phyloP scores from a whole-genome alignment of 257 asterid species.

The Pogostemon cablin region DNA sequence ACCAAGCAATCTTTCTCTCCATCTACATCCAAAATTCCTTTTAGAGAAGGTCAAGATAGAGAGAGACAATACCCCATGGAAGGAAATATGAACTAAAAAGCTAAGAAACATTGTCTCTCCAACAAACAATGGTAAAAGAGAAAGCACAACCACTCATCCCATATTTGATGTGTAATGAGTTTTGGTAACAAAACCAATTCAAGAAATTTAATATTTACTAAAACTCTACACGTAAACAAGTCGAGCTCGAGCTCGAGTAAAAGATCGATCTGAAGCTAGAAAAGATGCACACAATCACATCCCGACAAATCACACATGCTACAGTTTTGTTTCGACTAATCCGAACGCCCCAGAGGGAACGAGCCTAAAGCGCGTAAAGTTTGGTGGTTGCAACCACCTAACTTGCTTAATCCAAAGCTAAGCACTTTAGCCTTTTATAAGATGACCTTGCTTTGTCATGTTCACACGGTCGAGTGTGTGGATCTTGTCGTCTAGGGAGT shows the following conservation, averaged over 20 bases:
- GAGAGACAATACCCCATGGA: neutral
- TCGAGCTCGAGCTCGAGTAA: neutral
- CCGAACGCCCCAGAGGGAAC: neutral
- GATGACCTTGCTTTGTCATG: neutral
- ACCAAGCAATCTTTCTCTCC: neutral
- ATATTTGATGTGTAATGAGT: neutral
- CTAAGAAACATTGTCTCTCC: neutral
- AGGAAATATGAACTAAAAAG: slow-evolving; percentile 7
- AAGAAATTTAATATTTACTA: neutral
- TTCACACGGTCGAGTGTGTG: neutral
- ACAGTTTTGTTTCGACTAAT: slow-evolving; percentile 2
- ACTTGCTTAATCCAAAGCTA: slow-evolving; percentile 21
- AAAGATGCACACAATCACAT: neutral
- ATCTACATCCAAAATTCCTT: neutral
- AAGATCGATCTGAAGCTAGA: neutral
- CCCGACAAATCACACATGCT: slow-evolving; percentile 6
- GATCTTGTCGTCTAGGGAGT: slow-evolving; percentile 6
- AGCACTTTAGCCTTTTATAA: slow-evolving; percentile 2
- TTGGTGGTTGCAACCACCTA: slow-evolving; percentile 34
- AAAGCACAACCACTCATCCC: neutral
- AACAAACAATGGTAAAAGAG: neutral
- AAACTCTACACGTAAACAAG: neutral
- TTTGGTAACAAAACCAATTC: neutral
- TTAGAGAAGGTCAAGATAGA: slow-evolving; percentile 2
- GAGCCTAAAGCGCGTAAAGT: slow-evolving; percentile 11